phyloP scores from a whole-genome alignment of 495 filamentous ascomycete genomes.

The Penicillium manginii region DNA sequence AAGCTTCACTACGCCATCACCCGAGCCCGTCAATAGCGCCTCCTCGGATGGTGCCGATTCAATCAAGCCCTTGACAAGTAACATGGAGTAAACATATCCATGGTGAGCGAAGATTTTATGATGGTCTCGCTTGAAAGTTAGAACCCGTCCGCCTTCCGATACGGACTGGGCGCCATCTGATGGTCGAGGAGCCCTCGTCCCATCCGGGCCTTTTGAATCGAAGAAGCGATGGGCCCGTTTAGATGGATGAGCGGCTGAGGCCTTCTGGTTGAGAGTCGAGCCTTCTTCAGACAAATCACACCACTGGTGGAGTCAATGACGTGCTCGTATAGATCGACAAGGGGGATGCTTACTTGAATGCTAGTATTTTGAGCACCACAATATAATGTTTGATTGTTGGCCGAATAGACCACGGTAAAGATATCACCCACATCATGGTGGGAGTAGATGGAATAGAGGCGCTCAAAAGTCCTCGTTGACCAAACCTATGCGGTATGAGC shows the following conservation, averaged over 20 bases:
- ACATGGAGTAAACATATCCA: slow-evolving; percentile 96
- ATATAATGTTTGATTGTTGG: slow-evolving; percentile 77
- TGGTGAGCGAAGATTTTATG: slow-evolving; percentile 90
- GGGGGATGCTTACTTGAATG: slow-evolving; percentile 63
- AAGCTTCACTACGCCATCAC: slow-evolving; percentile 89
- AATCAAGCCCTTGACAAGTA: slow-evolving; percentile 68
- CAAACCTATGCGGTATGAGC: slow-evolving; percentile 57
- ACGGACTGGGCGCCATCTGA: slow-evolving; percentile 41
- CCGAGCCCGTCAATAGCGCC: slow-evolving; percentile 84
- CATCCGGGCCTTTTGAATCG: slow-evolving; percentile 84
- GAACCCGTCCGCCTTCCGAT: slow-evolving; percentile 59
- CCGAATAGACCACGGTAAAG: slow-evolving; percentile 87
- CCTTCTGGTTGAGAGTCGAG: slow-evolving; percentile 59
- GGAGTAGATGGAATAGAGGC: slow-evolving; percentile 89
- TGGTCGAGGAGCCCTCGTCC: slow-evolving; percentile 71
- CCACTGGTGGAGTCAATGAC: slow-evolving; percentile 49
- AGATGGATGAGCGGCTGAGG: slow-evolving; percentile 72
- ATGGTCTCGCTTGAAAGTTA: slow-evolving; percentile 83
- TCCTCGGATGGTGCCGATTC: slow-evolving; percentile 71
- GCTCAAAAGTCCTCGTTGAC: slow-evolving; percentile 61
- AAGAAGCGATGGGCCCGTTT: slow-evolving; percentile 91
- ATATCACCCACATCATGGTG: slow-evolving; percentile 95
- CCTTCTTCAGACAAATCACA: slow-evolving; percentile 61
- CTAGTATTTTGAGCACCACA: slow-evolving; percentile 93
- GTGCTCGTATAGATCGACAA: slow-evolving; percentile 1